Evolutionary conservation across 2,329 filamentous ascomycete species (phyloP), one percentile per base, ranked within the genome.

Genomic region (Biscogniauxia sp.): DNA sequence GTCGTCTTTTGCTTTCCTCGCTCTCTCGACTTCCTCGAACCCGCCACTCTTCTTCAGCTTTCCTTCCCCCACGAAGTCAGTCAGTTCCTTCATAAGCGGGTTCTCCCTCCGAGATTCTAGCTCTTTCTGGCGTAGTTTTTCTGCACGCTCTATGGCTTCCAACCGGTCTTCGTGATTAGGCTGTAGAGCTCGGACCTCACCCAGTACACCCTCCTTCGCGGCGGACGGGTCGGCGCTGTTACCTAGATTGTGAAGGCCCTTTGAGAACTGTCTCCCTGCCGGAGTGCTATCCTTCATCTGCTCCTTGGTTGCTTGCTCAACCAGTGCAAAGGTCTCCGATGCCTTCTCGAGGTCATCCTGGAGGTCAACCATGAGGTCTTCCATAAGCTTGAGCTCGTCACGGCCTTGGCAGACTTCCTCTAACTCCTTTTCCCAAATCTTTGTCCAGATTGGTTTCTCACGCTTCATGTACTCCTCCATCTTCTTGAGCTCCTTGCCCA

Each of bases 381-480:
- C 95, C 81, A 97, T 94, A 82, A 98, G 90, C 55, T 93, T 95
- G 68, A 99, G 85, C 76, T 97, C 88, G 72, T 98, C 94, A 67
- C 93, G 88, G 72, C 97, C 95, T 74, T 96, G 93, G 78, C 95
- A 98, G 2, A 99, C 94, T 56, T 94, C 89, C 75, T 98, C 92
- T 53, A 99, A 82, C 75, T 98, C 93, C 77, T 96, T 93, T 84
- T 98, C 94, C 95, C 95, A 99, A 66, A 98, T 96, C 85, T 97
- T 97, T 58, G 93, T 97, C 94, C 95, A 99, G 60, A 97, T 82
- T 0, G 95, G 95, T 76, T 97, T 97, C 83, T 99, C 95, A 53
- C 87, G 86, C 69, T 88, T 89, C 78, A 99, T 85, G 79, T 91
- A 96, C 17, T 97, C 93, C 73, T 97, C 91, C 84, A 99, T 89